Conservation (phyloP, 2,329 filamentous ascomycete species). For the Fusarium udum region DNA sequence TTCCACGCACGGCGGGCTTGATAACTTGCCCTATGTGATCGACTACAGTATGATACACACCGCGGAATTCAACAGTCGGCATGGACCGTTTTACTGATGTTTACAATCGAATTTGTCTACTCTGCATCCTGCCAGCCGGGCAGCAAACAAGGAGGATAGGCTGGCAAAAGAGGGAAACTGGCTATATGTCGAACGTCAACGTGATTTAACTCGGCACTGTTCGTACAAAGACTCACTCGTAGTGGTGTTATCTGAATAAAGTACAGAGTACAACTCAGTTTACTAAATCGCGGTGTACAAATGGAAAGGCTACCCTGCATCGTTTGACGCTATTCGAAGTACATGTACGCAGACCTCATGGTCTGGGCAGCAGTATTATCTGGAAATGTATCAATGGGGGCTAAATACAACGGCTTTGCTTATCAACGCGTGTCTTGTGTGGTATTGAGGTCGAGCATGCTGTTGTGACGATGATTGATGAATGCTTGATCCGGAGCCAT, state of each 20-base stretch:
- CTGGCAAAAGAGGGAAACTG: neutral
- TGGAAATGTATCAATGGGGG: neutral
- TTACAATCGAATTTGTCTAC: neutral
- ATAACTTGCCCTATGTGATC: neutral
- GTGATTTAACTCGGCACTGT: neutral
- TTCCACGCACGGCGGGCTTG: neutral
- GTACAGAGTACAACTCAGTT: neutral
- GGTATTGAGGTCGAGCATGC: neutral
- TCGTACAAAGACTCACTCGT: neutral
- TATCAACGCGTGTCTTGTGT: neutral
- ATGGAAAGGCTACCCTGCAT: conserved; percentile 31
- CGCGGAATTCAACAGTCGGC: neutral
- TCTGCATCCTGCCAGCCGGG: neutral
- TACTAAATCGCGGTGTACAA: neutral
- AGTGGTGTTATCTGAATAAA: neutral
- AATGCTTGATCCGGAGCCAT: conserved; percentile 1
- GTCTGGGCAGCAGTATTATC: neutral
- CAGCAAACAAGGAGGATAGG: neutral
- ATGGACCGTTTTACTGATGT: neutral
- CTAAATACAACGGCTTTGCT: neutral
- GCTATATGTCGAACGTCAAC: neutral
- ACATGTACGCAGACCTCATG: neutral
- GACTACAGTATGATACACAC: neutral
- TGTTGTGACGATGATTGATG: neutral
- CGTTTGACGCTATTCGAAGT: neutral